phyloP scores from a whole-genome alignment of 352 stramenopile genomes.

The Pythium rishiriense region DNA sequence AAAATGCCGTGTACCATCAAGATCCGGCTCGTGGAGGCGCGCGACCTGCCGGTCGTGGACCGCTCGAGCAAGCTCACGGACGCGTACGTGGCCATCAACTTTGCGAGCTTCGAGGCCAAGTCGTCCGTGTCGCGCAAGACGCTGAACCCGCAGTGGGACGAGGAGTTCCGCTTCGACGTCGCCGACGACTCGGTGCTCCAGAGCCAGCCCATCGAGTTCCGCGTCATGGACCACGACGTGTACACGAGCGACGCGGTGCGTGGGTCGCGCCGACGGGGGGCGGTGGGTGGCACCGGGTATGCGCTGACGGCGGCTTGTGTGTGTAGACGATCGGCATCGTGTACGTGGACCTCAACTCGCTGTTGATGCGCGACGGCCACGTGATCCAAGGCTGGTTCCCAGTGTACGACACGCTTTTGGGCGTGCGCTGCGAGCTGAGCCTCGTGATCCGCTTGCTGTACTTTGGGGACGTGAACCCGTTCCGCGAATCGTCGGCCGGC shows the following conservation, averaged over 20 bases:
- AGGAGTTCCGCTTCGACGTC: conserved; percentile 99
- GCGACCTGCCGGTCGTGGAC: conserved; percentile 86
- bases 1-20: conserved; percentile 92
- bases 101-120: conserved; percentile 86
- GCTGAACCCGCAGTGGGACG: conserved; percentile 96
- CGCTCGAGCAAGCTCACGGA: conserved; percentile 81
- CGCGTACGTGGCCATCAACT: conserved; percentile 87
- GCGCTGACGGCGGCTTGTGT: neutral
- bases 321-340: conserved; percentile 93
- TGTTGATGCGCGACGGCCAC: conserved; percentile 93
- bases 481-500: conserved; percentile 96
- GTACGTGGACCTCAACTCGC: conserved; percentile 98
- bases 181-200: conserved; percentile 97
- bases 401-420: conserved; percentile 96
- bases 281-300: neutral
- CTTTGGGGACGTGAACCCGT: conserved; percentile 97
- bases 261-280: neutral
- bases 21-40: conserved; percentile 88
- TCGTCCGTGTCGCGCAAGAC: conserved; percentile 92
- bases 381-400: conserved; percentile 98
- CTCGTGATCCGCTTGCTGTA: conserved; percentile 96
- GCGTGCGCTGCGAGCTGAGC: conserved; percentile 94
- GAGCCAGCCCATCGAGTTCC: conserved; percentile 98
- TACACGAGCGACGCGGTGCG: conserved; percentile 89
- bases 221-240: conserved; percentile 94